These are phyloP conservation scores for Acer campestre DNA, from an alignment of 345 rosid species.

Conservation along the genomic window DNA sequence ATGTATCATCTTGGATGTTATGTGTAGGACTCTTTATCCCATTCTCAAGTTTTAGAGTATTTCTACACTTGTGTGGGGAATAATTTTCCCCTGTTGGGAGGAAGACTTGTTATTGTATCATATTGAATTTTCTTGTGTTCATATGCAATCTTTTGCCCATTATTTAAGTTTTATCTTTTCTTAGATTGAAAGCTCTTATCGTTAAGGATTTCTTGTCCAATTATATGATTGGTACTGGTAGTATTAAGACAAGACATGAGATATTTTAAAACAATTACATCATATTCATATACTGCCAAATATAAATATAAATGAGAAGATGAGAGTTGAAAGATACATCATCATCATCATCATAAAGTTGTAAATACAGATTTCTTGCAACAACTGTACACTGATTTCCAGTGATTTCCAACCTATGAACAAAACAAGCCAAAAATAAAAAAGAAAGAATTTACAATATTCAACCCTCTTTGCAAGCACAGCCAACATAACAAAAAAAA, in stretches of 20 bases:
- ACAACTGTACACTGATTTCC: constrained; percentile 28
- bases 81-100: constrained; percentile 25
- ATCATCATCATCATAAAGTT: not conserved
- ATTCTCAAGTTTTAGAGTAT: constrained; percentile 26
- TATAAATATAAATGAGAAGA: constrained; percentile 4
- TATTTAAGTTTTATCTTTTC: not conserved
- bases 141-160: constrained; percentile 18
- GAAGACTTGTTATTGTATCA: not conserved
- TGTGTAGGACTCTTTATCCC: constrained; percentile 34
- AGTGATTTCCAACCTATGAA: constrained; percentile 14
- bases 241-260: no score
- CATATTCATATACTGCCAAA: not conserved
- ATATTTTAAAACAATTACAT: not conserved
- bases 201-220: no score
- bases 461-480: constrained; percentile 10
- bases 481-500: constrained; percentile 9
- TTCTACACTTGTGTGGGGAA: constrained; percentile 19
- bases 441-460: constrained; percentile 25
- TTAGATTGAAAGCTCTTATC: no score
- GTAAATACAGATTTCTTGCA: not conserved
- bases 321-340: not conserved
- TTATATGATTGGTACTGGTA: no score
- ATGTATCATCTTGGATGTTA: constrained; percentile 32
- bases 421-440: not conserved
- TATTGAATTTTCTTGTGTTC: constrained; percentile 20